phyloP scores from a whole-genome alignment of 805 yeast genomes.

The Pichia cabralensis region DNA sequence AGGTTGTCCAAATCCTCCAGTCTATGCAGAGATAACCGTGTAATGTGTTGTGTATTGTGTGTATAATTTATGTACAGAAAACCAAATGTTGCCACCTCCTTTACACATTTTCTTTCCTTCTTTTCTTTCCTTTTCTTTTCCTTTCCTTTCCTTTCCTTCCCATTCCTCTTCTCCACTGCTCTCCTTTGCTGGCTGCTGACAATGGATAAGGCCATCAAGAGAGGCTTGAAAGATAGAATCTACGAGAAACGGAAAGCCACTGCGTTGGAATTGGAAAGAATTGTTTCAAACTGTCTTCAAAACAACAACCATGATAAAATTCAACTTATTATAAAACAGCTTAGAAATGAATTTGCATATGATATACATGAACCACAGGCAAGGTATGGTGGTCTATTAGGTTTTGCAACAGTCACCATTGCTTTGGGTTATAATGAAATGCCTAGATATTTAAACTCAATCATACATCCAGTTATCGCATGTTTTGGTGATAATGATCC shows the following conservation, averaged over 20 bases:
- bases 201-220: constrained; percentile 40
- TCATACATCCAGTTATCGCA: constrained; percentile 86
- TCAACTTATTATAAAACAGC: constrained; percentile 56
- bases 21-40: constrained; percentile 11
- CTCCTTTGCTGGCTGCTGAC: not conserved
- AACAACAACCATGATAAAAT: constrained; percentile 47
- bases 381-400: constrained; percentile 91
- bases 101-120: too few relatives aligned
- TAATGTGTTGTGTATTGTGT: not conserved
- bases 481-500: constrained; percentile 97
- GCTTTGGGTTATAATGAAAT: constrained; percentile 83
- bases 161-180: not conserved
- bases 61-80: not conserved
- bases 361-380: constrained; percentile 80
- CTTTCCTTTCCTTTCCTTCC: not conserved
- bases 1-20: constrained; percentile 51
- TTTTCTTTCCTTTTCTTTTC: too few relatives aligned
- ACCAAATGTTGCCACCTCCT: too few relatives aligned
- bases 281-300: constrained; percentile 59
- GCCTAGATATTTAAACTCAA: constrained; percentile 71
- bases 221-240: constrained; percentile 62
- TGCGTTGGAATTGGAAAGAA: constrained; percentile 67
- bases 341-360: constrained; percentile 69
- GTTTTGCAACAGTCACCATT: constrained; percentile 90
- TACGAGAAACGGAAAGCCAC: constrained; percentile 74